Evolutionary conservation across 1,139 yeast genomes (phyloP), one percentile per base, ranked within the genome.

Genomic region (Fermentozyma sake): DNA sequence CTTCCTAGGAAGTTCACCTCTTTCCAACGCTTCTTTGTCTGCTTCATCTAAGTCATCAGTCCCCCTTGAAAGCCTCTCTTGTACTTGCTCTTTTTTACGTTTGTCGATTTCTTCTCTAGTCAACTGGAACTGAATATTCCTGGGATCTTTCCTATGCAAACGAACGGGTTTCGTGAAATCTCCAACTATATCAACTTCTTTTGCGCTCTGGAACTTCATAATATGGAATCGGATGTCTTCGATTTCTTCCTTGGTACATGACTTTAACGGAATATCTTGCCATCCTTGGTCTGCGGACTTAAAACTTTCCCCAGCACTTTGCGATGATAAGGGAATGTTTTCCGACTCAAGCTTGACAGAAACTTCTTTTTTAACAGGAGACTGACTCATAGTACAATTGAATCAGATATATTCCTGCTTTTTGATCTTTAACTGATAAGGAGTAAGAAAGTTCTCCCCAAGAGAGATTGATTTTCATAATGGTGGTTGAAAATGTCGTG

Each of bases 121-220:
- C 42, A 84, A 61, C 55, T 85, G 95, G 48, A 83, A 84, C 50
- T 85, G 96, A 51, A 89, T 65, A 49, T 85, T 85, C 43, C 87
- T 72, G 1, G 97, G 96, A 53, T 89, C 97, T 50, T 89, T 87
- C 42, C 97, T 71, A 52, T 87, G 96, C 46, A 89, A 63, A 41
- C 96, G 65, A 11, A 89, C 81, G 0, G 98, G 98, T 34, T 73
- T 72, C 28, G 76, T 78, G 52, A 89, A 89, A 39, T 79, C 79
- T 19, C 66, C 63, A 16, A 65, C 61, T 5, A 93, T 91, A 39
- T 84, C 84, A 18, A 91, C 80, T 25, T 72, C 69, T 42, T 75
- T 72, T 38, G 78, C 76, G 20, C 84, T 69, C 46, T 82, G 94
- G 48, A 91, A 86, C 53, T 81, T 80, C 59, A 89, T 58, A 18